Conservation (phyloP, 345 rosid species). For the Tarenaya hassleriana region DNA sequence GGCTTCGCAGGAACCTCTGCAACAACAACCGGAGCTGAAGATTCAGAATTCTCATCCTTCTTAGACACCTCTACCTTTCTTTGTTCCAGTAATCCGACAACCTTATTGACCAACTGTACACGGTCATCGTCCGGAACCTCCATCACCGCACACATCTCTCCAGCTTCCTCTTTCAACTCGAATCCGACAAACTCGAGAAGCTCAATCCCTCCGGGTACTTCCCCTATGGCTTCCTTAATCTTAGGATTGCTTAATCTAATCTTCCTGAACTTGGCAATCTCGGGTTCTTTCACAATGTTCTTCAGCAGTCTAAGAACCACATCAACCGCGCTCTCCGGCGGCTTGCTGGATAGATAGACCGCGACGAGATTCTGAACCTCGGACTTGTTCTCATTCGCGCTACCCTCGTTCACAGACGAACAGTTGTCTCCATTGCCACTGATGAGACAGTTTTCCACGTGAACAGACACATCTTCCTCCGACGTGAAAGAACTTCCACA, state of each 20-base stretch:
- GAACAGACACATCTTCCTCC: slow-evolving; percentile 73
- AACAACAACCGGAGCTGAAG: slow-evolving; percentile 28
- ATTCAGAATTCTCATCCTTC: slow-evolving; percentile 29
- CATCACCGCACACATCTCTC: slow-evolving; percentile 79
- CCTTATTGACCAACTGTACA: slow-evolving; percentile 37
- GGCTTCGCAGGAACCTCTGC: slow-evolving; percentile 37
- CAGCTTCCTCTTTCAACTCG: slow-evolving; percentile 55
- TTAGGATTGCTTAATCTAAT: slow-evolving; percentile 74
- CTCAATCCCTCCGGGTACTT: slow-evolving; percentile 73
- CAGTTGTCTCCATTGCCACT: slow-evolving; percentile 16
- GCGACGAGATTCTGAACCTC: slow-evolving; percentile 47
- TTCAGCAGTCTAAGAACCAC: slow-evolving; percentile 58
- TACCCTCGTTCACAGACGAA: slow-evolving; percentile 13
- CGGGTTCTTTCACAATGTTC: slow-evolving; percentile 76
- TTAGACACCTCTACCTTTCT: slow-evolving; percentile 30
- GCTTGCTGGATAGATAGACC: slow-evolving; percentile 52
- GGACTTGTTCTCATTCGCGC: slow-evolving; percentile 19
- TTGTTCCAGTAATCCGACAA: slow-evolving; percentile 44
- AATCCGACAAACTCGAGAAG: slow-evolving; percentile 72
- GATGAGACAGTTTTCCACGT: slow-evolving; percentile 63
- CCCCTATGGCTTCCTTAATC: slow-evolving; percentile 74
- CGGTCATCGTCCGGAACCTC: slow-evolving; percentile 47
- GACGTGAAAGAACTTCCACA: slow-evolving; percentile 49
- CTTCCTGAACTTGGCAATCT: slow-evolving; percentile 73
- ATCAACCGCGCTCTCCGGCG: slow-evolving; percentile 50